Percentiles rank a stretch among this genome's conserved stretches.
phyloP scores from a whole-genome alignment of 2,329 filamentous ascomycete genomes.

The Colletotrichum nymphaeae region DNA sequence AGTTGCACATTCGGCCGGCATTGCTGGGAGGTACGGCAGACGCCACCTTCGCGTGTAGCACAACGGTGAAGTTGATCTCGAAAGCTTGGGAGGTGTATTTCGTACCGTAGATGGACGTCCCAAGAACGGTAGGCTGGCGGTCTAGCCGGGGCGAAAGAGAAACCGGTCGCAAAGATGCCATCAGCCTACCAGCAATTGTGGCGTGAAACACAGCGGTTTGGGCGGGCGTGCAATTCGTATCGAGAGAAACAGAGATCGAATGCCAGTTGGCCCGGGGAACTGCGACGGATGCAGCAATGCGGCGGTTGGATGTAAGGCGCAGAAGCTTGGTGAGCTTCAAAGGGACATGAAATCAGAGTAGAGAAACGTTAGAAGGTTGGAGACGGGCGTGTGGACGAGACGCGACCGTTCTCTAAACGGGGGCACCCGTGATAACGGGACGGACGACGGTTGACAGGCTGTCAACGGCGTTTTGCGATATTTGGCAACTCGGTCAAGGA shows the following conservation, averaged over 20 bases:
- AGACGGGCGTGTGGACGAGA: constrained; percentile 20
- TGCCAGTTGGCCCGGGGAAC: constrained; percentile 26
- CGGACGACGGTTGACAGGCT: not conserved
- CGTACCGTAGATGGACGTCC: not conserved
- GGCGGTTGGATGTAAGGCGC: constrained; percentile 10
- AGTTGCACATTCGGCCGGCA: constrained; percentile 2
- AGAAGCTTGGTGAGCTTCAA: not conserved
- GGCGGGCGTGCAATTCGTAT: constrained; percentile 19
- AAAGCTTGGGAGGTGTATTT: not conserved
- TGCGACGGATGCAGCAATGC: constrained; percentile 22
- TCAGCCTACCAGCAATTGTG: not conserved
- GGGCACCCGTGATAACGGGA: constrained; percentile 10
- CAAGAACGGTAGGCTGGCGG: not conserved
- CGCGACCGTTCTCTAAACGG: not conserved
- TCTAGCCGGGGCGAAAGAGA: not conserved
- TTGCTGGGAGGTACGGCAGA: constrained; percentile 21
- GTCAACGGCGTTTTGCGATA: not conserved
- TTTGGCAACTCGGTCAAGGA: constrained; percentile 9
- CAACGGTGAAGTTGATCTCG: not conserved
- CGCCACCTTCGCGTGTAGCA: constrained; percentile 2
- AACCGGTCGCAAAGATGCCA: not conserved
- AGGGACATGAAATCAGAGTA: not conserved
- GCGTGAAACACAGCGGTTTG: constrained; percentile 26
- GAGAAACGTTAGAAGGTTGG: constrained; percentile 12
- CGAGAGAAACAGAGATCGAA: not conserved